Evolutionary conservation across 202 grass and related monocot species (phyloP), one percentile per base, ranked within the genome.

Genomic region (Carex sylvatica): DNA sequence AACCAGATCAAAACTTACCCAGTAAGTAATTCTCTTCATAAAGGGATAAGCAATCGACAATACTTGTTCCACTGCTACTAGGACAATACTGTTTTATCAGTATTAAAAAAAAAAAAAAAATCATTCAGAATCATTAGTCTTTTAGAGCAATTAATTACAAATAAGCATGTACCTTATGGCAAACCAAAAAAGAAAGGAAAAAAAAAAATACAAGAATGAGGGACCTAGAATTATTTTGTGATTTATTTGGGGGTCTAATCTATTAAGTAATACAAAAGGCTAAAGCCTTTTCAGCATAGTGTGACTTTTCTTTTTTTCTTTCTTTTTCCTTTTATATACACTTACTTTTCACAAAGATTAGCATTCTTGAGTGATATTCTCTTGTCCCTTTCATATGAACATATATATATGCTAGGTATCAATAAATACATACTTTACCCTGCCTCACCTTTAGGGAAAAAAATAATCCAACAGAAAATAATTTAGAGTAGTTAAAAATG

Each of bases 1-100:
- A 16, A 40, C 10, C 24, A 20, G 33, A 2, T 74, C 42, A 26
- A 56, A 24, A 44, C 80, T 78, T 89, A 89, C 87, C 87, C 87
- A 84, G 82, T 84, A 89, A 20, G 84, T 89, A 7, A 80, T 11
- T 83, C 87, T 83, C 84, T 89, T 89, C 87, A 89, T 86, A 59
- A 89, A 55, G 74, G 87, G 87, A 83, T 89, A 89, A n/a, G 84
- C 74, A 47, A 83, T 65, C 68, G 80, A 84, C 70, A 89, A 40
- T 44, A 82, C 40, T 40, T 84, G 67, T 79, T 80, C 23, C 22
- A 83, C 80, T 28, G 71, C 83, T 38, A 67, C 87, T 12, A 89
- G 86, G 19, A 53, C 49, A 75, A 69, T 68, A 83, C 86, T 88
- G 60, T 61, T 79, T 80, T 15, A 81, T 14, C 15, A 56, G 72